A percentile compares a stretch with the other conserved stretches of the same genome.
Evolutionary conservation across 371 early-diverging fungal species (phyloP).

Genomic region (Mucor mucedo): DNA sequence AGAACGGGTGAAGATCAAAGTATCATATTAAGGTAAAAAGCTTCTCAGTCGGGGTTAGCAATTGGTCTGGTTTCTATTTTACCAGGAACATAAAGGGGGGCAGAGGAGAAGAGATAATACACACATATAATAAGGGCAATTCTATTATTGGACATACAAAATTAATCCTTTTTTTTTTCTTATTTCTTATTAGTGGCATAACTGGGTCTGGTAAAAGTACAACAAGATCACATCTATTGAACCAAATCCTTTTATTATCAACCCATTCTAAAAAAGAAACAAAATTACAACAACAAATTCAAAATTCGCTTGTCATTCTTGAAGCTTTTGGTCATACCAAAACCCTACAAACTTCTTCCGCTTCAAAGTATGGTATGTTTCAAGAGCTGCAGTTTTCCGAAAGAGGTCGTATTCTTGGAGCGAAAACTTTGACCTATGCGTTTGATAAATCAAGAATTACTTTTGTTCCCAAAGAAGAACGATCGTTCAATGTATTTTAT

Average conservation of each 20-base stretch:
- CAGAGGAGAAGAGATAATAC: constrained; percentile 2
- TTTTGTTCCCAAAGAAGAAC: constrained; percentile 61
- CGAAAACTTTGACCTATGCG: constrained; percentile 80
- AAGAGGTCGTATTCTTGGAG: constrained; percentile 78
- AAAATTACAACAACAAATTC: constrained; percentile 66
- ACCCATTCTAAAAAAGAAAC: constrained; percentile 59
- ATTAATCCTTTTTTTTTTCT: constrained; percentile 12
- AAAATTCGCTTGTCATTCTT: constrained; percentile 57
- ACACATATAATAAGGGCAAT: constrained; percentile 19
- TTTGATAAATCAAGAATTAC: constrained; percentile 81
- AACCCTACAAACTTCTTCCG: constrained; percentile 65
- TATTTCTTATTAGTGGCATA: constrained; percentile 57
- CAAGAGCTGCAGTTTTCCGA: constrained; percentile 83
- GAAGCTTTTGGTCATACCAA: constrained; percentile 72
- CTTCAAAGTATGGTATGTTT: constrained; percentile 77
- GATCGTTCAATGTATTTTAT: constrained; percentile 87
- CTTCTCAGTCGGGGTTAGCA: constrained; percentile 13
- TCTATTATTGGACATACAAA: constrained; percentile 24
- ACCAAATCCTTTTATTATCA: constrained; percentile 67
- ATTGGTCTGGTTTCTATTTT: constrained; percentile 8
- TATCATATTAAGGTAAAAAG: constrained; percentile 72
- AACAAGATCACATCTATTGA: constrained; percentile 61
- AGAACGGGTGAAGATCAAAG: constrained; percentile 83
- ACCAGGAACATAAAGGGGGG: not conserved
- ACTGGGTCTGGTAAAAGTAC: constrained; percentile 80